Conservation (phyloP, 192 early-diverging fungal species). For the Coemansia sp. region DNA sequence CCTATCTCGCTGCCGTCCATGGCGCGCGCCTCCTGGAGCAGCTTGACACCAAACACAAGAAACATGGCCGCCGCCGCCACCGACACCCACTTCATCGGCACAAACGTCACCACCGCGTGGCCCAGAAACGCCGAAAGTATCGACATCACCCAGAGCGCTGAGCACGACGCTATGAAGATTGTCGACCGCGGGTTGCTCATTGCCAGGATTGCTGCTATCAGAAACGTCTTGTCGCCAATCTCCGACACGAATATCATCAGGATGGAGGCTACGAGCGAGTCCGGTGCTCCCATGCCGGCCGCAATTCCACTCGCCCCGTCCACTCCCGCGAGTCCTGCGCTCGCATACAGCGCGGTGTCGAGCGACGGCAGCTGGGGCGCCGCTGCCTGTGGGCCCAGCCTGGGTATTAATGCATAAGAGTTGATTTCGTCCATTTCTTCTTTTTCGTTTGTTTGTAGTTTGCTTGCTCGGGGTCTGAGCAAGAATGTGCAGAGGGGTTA, state of each 20-base stretch:
- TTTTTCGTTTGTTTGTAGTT: background rate
- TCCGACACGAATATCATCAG: constrained; percentile 95
- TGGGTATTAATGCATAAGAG: background rate
- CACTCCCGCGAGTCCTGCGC: background rate
- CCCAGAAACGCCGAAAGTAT: constrained; percentile 93
- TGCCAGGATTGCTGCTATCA: constrained; percentile 98
- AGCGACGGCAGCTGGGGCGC: background rate
- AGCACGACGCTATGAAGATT: constrained; percentile 88
- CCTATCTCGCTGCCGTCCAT: constrained; percentile 89
- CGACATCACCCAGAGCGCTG: constrained; percentile 91
- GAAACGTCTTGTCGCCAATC: constrained; percentile 99
- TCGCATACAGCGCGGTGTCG: background rate
- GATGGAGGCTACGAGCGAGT: constrained; percentile 59
- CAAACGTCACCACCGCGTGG: constrained; percentile 82
- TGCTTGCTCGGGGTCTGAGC: background rate
- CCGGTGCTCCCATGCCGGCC: constrained; percentile 18
- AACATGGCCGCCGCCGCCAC: constrained; percentile 84
- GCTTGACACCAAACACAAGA: constrained; percentile 88
- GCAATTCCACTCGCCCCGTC: background rate
- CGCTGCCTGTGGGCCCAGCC: background rate
- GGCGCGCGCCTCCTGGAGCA: constrained; percentile 78
- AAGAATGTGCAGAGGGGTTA: too few relatives aligned
- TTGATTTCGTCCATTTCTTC: constrained; percentile 9
- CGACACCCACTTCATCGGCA: constrained; percentile 88
- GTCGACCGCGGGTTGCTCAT: constrained; percentile 93